These are phyloP conservation scores for Coemansia umbellata DNA, from an alignment of 192 early-diverging fungal genomes.

Conservation along the genomic window DNA sequence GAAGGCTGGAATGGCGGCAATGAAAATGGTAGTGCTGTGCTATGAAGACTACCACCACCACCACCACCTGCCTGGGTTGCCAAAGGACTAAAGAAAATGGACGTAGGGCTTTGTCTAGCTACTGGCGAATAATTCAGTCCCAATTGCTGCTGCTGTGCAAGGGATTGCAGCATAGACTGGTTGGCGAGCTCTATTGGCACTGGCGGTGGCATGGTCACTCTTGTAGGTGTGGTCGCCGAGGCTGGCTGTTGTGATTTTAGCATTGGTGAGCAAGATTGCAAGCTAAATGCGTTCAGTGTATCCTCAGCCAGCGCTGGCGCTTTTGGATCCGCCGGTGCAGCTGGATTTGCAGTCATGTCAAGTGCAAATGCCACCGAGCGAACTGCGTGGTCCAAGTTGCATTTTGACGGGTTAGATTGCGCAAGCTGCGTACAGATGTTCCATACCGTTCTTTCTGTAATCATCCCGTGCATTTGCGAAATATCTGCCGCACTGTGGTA, in stretches of 20 bases:
- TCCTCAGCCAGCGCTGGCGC: conserved; percentile 28
- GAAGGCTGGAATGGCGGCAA: conserved; percentile 19
- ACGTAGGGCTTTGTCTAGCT: conserved; percentile 6
- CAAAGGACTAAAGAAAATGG: conserved; percentile 15
- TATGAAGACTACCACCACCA: conserved; percentile 5
- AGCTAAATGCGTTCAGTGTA: conserved; percentile 21
- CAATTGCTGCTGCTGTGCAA: conserved; percentile 9
- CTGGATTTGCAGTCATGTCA: not conserved
- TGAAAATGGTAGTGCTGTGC: conserved; percentile 9
- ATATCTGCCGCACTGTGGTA: conserved; percentile 30
- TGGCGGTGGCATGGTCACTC: not conserved
- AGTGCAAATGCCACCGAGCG: conserved; percentile 28
- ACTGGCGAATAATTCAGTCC: conserved; percentile 15
- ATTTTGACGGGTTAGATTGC: conserved; percentile 5
- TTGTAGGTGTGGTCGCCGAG: not conserved
- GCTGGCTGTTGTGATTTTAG: conserved; percentile 15
- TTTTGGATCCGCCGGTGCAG: conserved; percentile 9
- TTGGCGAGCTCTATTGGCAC: not conserved
- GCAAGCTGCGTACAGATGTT: conserved; percentile 16
- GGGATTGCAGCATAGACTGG: conserved; percentile 9
- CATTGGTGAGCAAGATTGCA: conserved; percentile 28
- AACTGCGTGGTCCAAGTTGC: conserved; percentile 18
- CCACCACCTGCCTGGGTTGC: not conserved
- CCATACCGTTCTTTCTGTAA: conserved; percentile 30
- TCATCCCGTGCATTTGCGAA: conserved; percentile 31